Base-by-base conservation (phyloP, 768 basidiomycete species). In the Pisolithus orientalis region DNA sequence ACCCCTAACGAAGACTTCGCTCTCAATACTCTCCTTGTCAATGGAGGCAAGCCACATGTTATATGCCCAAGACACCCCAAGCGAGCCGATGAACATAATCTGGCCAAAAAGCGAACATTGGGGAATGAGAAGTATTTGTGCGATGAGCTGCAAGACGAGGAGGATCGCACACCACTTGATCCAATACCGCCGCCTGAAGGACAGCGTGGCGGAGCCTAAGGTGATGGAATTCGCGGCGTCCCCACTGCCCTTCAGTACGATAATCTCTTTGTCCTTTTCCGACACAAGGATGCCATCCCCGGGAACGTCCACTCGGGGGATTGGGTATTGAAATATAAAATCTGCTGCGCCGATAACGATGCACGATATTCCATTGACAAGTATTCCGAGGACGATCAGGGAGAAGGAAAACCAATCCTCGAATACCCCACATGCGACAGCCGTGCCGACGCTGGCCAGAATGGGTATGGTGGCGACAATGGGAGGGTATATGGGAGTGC, bases 91-190 rank as follows among this genome's bases (percentile, higher is more conserved):
- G 48, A 72, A 71, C 65, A 72, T 62, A 51, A 68, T 55, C 47
- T 72, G 70, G 14, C 70, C 67, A 11, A 71, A 65, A 8, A 68
- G 57, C 4, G 48, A 52, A n/a, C 62, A 63, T 53, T 67, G 70
- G 1, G 70, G 66, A 29, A 69, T 53, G 40, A 71, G 56, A 34
- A 71, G 50, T 16, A 71, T 61, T 38, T 71, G 70, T 5, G 51
- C 16, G 7, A 71, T 39, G 57, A 63, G 66, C 34, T 71, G 65
- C 25, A 52, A 7, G 21, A 62, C 57, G 34, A 69, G 64, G 4
- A 67, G 51, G 34, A 68, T 47, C 0, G 65, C 64, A 42, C 61
- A 62, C 13, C 63, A 21, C 2, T 63, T 62, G 34, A 70, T 57
- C 28, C 48, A 31, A 24, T 48, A 24, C 34, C 52, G 51, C 17